A percentile compares a stretch with the other conserved stretches of the same genome.
phyloP scores from a whole-genome alignment of 352 stramenopile species.

The Phytophthora quininea region DNA sequence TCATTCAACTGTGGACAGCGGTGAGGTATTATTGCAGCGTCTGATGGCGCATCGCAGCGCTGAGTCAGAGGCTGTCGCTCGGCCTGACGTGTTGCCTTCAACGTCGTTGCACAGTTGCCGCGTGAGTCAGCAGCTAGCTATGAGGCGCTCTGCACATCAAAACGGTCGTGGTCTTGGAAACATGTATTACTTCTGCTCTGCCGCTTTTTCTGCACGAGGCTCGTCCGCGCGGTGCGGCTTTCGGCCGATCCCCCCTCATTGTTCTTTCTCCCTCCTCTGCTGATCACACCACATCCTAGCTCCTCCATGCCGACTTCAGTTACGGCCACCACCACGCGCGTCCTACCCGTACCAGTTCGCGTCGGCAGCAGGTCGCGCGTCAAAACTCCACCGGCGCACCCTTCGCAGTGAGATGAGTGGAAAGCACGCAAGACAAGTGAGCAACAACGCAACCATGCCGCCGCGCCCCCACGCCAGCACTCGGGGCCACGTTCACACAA shows the following conservation, averaged over 20 bases:
- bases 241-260: background rate
- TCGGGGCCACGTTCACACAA: conserved; percentile 26
- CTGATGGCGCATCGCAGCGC: background rate
- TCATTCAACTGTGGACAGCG: background rate
- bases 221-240: background rate
- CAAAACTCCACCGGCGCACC: conserved; percentile 13
- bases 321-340: conserved; percentile 1
- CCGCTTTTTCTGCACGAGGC: background rate
- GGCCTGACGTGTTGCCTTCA: background rate
- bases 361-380: conserved; percentile 15
- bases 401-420: conserved; percentile 21
- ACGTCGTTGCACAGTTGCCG: background rate
- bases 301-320: conserved; percentile 2
- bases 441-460: conserved; percentile 6
- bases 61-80: background rate
- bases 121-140: background rate
- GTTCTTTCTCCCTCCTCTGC: background rate
- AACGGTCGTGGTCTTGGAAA: background rate
- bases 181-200: conserved; percentile 8
- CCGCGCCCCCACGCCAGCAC: conserved; percentile 3
- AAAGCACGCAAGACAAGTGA: conserved; percentile 20
- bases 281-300: background rate
- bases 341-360: conserved; percentile 6
- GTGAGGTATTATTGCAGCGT: background rate
- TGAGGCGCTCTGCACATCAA: background rate